A percentile compares a stretch with the other conserved stretches of the same genome.
Evolutionary conservation across 441 rosid species (phyloP).

Genomic region (Populus hybrid): DNA sequence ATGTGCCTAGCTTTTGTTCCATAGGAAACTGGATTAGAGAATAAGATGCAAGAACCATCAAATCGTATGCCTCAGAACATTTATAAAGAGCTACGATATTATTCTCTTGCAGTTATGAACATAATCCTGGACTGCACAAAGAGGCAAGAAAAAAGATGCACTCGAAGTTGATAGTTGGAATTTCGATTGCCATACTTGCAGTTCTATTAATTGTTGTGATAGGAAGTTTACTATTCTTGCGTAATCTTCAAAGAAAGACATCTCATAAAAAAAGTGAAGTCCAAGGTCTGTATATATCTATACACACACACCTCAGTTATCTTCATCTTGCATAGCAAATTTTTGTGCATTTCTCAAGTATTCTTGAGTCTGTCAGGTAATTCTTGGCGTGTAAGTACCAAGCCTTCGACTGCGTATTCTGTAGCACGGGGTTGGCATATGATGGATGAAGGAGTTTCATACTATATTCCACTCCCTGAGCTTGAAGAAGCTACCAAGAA

Average conservation of each 20-base stretch:
- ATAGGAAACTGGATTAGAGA: not conserved
- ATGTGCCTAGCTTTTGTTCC: not conserved
- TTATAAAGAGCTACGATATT: not conserved
- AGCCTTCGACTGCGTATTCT: conserved; percentile 50
- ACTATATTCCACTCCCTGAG: conserved; percentile 60
- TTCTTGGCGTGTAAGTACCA: conserved; percentile 40
- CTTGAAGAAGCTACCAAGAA: conserved; percentile 75
- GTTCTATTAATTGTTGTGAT: conserved; percentile 45
- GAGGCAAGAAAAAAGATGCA: conserved; percentile 40
- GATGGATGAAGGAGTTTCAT: conserved; percentile 70
- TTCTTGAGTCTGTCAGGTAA: conserved; percentile 38
- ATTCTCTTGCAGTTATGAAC: conserved; percentile 48
- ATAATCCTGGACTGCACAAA: conserved; percentile 59
- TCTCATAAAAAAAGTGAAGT: conserved; percentile 29
- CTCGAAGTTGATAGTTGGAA: conserved; percentile 53
- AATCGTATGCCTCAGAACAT: not conserved
- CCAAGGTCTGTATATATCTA: conserved; percentile 39
- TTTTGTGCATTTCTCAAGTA: conserved; percentile 10
- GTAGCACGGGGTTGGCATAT: conserved; percentile 59
- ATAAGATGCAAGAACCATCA: not conserved
- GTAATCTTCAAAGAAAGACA: conserved; percentile 30
- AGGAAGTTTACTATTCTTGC: conserved; percentile 49
- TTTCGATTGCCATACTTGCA: conserved; percentile 47
- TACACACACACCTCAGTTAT: not conserved
- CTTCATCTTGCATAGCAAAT: conserved; percentile 3